Percentiles rank a stretch among this genome's conserved stretches.
Evolutionary conservation across 106 monocot genomes (phyloP).

Genomic region (Platanthera zijinensis): DNA sequence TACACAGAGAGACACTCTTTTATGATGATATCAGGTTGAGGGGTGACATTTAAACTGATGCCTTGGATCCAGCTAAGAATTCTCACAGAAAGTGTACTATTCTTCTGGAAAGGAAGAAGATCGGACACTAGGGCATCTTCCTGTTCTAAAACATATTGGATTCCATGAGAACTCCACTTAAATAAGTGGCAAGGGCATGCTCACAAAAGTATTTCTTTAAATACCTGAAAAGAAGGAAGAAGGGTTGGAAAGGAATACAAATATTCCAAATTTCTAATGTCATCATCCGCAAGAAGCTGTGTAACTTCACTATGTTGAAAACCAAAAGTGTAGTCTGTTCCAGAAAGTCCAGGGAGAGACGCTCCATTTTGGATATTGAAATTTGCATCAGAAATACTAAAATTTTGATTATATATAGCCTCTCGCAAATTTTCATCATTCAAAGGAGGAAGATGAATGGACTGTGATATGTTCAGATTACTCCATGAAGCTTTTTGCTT

Average conservation of each 20-base stretch:
- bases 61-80: conserved; percentile 57
- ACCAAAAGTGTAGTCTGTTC: conserved; percentile 62
- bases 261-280: conserved; percentile 36
- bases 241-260: conserved; percentile 75
- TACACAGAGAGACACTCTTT: conserved; percentile 64
- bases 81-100: conserved; percentile 69
- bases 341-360: conserved; percentile 16
- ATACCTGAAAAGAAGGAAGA: conserved; percentile 76
- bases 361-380: conserved; percentile 4
- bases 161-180: not conserved
- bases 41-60: conserved; percentile 26
- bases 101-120: conserved; percentile 78
- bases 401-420: conserved; percentile 45
- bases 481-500: conserved; percentile 34
- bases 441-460: conserved; percentile 64
- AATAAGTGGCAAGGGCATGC: not conserved
- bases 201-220: not conserved
- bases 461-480: conserved; percentile 63
- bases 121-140: conserved; percentile 57
- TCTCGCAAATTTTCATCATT: conserved; percentile 68
- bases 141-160: conserved; percentile 20
- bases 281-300: conserved; percentile 15
- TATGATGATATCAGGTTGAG: conserved; percentile 59
- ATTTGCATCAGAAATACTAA: conserved; percentile 2
- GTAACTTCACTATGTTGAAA: conserved; percentile 44